Evolutionary conservation across 164 flowering plant genomes (phyloP), one percentile per base, ranked within the genome.

Genomic region (Umbilicus rupestris): DNA sequence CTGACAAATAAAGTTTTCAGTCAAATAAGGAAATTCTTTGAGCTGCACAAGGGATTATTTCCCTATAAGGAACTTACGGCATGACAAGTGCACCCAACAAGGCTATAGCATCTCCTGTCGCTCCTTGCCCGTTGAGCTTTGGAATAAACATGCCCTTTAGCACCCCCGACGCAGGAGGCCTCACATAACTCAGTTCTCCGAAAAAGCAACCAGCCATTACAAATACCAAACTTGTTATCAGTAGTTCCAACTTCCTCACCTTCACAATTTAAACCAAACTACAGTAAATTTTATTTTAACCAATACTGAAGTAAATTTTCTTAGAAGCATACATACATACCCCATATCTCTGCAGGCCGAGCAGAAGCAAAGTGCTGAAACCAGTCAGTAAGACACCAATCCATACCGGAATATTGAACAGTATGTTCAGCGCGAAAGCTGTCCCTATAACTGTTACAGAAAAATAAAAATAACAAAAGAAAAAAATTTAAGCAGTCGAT

Each of bases 21-120:
- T 20, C 28, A 22, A 50, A 35, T 35, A 35, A 35, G 4, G 4
- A 5, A 35, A 0, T 35, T 35, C 7, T 35, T 3, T 7, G 7
- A 35, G 37, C 37, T 0, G 37, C 37, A 7, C 7, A 35, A 0
- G 37, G 37, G 7, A 7, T 3, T 35, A 35, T 35, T 3, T 35
- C 3, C 6, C 37, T 33, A 35, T 7, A 35, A 7, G 16, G 8
- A 1, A 47, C 80, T 3, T 85, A 93, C 98, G 98, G 98, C 98
- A 93, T 90, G 62, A 93, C 72, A 17, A 93, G 87, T 59, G 97
- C 97, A 19, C 98, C 98, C 49, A 93, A 29, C 0, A 93, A 79
- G 31, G 98, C 96, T 39, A 93, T 93, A 74, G 98, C 96, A 68
- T 80, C 95, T 22, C 82, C 91, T 19, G 92, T 89, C 64, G 98